These are phyloP conservation scores for Pharus latifolius DNA, from an alignment of 176 grass and related monocot species.

Conservation along the genomic window DNA sequence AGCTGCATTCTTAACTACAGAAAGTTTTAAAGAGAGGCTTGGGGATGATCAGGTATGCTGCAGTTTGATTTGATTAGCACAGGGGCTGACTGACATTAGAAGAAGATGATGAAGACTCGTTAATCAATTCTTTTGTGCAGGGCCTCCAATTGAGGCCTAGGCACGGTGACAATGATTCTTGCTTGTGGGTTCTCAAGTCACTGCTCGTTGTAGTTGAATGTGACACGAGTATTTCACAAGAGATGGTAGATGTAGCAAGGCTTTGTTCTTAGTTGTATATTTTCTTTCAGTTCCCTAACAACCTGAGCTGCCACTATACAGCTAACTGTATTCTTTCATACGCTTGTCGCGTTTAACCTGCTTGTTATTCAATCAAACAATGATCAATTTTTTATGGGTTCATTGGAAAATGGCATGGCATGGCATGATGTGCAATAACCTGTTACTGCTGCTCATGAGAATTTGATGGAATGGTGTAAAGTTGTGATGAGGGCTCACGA, in stretches of 20 bases:
- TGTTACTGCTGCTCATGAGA: too few relatives aligned
- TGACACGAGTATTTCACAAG: not conserved
- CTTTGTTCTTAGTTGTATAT: slow-evolving; percentile 5
- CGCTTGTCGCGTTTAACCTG: slow-evolving; percentile 13
- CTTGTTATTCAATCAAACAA: not conserved
- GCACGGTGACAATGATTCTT: slow-evolving; percentile 28
- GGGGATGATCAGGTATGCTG: not conserved
- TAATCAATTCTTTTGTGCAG: slow-evolving; percentile 52
- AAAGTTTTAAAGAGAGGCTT: not conserved
- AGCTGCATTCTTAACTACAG: slow-evolving; percentile 33
- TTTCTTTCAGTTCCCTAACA: not conserved
- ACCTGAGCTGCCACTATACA: slow-evolving; percentile 12
- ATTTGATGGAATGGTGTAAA: too few relatives aligned
- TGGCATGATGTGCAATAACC: too few relatives aligned
- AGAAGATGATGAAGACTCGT: slow-evolving; percentile 2
- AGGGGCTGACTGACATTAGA: slow-evolving; percentile 26
- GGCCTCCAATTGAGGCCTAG: slow-evolving; percentile 44
- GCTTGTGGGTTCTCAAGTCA: slow-evolving; percentile 22
- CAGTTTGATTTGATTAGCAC: slow-evolving; percentile 25
- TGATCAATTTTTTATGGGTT: not conserved
- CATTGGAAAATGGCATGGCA: too few relatives aligned
- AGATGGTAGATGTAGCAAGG: not conserved
- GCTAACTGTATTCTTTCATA: slow-evolving; percentile 49
- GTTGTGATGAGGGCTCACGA: too few relatives aligned
- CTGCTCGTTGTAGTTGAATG: slow-evolving; percentile 16